Percentiles rank a stretch among this genome's conserved stretches.
phyloP scores from a whole-genome alignment of 1,139 yeast species.

The Suhomyces anneliseae region DNA sequence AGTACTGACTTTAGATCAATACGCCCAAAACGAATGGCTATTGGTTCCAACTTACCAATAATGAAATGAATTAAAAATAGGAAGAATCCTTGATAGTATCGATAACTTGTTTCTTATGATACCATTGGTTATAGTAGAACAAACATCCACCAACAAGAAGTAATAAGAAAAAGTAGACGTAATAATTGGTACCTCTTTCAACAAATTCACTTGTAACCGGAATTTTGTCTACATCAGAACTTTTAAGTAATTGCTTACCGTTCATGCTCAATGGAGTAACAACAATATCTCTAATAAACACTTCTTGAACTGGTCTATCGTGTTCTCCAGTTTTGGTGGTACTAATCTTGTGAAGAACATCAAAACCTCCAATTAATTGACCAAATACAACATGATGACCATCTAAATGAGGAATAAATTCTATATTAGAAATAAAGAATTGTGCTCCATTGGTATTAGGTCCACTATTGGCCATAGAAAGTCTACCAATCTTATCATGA shows the following conservation, averaged over 20 bases:
- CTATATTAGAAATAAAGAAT: constrained; percentile 37
- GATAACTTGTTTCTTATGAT: constrained; percentile 26
- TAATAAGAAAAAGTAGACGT: constrained; percentile 19
- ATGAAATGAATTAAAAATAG: constrained; percentile 14
- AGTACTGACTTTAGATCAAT: no score
- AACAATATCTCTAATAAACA: constrained; percentile 23
- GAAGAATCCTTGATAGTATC: constrained; percentile 31
- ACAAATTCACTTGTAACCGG: constrained; percentile 1
- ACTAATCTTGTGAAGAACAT: constrained; percentile 17
- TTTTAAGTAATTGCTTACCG: not conserved
- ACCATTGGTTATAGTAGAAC: constrained; percentile 17
- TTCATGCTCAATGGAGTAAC: constrained; percentile 12
- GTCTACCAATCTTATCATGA: constrained; percentile 40
- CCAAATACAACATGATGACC: constrained; percentile 62
- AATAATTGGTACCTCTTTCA: constrained; percentile 12
- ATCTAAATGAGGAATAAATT: constrained; percentile 34
- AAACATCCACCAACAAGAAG: constrained; percentile 12
- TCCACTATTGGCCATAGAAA: constrained; percentile 47
- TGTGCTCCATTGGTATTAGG: constrained; percentile 45
- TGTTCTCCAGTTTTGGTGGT: constrained; percentile 9
- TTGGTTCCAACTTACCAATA: no score
- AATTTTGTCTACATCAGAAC: not conserved
- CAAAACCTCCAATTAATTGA: constrained; percentile 42
- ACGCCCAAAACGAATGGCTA: not conserved
- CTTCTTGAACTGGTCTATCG: constrained; percentile 15